Percentiles rank a stretch among this genome's conserved stretches.
These are phyloP conservation scores for Draba incana DNA, from an alignment of 345 rosid species.

Conservation along the genomic window DNA sequence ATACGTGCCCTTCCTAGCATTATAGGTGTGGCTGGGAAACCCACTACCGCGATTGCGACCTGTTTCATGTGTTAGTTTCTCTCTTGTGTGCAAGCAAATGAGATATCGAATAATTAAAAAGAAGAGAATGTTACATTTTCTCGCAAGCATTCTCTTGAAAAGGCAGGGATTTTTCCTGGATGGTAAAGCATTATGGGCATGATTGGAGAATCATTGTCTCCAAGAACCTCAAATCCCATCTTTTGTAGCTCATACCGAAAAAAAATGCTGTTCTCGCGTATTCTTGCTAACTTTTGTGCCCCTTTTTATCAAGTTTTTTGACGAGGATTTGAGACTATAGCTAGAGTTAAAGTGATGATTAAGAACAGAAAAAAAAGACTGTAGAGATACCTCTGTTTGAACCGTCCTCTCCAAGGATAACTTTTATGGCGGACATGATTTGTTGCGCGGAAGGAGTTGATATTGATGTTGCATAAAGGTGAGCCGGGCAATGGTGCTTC, in stretches of 20 bases:
- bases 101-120: neutral
- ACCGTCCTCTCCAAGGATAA: slow-evolving; percentile 95
- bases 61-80: slow-evolving; percentile 9
- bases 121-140: slow-evolving; percentile 51
- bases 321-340: neutral
- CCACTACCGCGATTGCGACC: slow-evolving; percentile 60
- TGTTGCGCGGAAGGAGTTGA: slow-evolving; percentile 94
- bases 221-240: slow-evolving; percentile 97
- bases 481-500: slow-evolving; percentile 81
- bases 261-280: slow-evolving; percentile 94
- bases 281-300: slow-evolving; percentile 81
- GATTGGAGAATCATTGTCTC: slow-evolving; percentile 91
- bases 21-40: slow-evolving; percentile 65
- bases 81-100: no score
- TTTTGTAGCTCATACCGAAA: slow-evolving; percentile 84
- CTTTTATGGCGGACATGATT: slow-evolving; percentile 80
- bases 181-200: slow-evolving; percentile 98
- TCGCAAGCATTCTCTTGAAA: slow-evolving; percentile 84
- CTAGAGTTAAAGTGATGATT: neutral
- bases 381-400: slow-evolving; percentile 71
- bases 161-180: slow-evolving; percentile 91
- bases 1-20: slow-evolving; percentile 77
- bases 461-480: slow-evolving; percentile 91
- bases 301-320: slow-evolving; percentile 46
- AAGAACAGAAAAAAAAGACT: neutral